Base-by-base conservation (phyloP, 202 grass and related monocot genomes). In the Schoenoplectus tabernaemontani region DNA sequence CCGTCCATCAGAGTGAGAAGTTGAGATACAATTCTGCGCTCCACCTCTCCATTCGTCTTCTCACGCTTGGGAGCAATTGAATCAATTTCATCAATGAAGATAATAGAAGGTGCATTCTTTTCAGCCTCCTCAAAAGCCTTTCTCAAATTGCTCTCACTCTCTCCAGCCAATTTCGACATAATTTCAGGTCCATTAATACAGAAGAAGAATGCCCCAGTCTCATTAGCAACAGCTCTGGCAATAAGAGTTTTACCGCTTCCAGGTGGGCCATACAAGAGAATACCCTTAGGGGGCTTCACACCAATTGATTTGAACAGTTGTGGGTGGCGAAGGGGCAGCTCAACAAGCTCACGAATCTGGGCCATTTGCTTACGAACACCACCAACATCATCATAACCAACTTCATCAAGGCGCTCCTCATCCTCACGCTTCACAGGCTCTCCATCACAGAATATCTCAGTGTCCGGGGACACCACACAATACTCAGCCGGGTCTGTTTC, bases 361-460 rank as follows among this genome's bases (percentile, higher is more conserved):
- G 93, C 93, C 91, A 97, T 91, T 57, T 93, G 93, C 82, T 97
- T 97, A 56, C 93, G 84, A n/a, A 97, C 93, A 20, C 93, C 93
- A 58, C 93, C 93, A 17, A 97, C 93, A 88, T 97, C 93, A 8
- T 97, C 93, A 38, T 97, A 97, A 32, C 93, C 93, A 43, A 93
- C 89, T 2, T 93, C 93, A 80, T 97, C 89, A 1, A 97, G 93
- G 3, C 87, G 83, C 38, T 97, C 93, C 82, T 97, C 93, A 41
- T 97, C 93, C 70, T 97, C 93, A 57, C 93, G 93, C 81, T 93
- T 97, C 24, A 97, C 32, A 19, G 93, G 93, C 22, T 97, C 91
- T 30, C 93, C 93, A 28, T 97, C 91, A 54, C 93, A 97, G 83
- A 97, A 97, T 59, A 97, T 87, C 70, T 97, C 91, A 1, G 93